Conservation (phyloP, 2,329 filamentous ascomycete species). For the Microdochium paspali region DNA sequence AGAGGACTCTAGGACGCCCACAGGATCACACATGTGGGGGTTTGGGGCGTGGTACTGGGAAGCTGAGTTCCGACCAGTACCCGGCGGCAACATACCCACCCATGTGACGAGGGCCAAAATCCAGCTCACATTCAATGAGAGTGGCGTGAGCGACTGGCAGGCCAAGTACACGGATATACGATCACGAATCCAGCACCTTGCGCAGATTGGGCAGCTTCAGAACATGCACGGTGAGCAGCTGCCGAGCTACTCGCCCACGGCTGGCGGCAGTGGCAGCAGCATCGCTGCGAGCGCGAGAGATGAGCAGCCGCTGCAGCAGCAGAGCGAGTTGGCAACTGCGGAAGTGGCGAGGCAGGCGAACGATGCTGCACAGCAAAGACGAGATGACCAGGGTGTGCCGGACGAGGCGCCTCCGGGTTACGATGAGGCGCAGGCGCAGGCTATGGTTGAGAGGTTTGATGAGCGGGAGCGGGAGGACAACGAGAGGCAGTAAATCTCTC, state of each 20-base stretch:
- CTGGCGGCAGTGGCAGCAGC: slow-evolving; percentile 21
- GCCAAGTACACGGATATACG: slow-evolving; percentile 74
- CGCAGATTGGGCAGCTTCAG: slow-evolving; percentile 54
- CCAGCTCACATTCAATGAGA: slow-evolving; percentile 86
- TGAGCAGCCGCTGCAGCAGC: too few relatives aligned
- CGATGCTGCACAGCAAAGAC: slow-evolving; percentile 13
- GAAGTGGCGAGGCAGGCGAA: slow-evolving; percentile 14
- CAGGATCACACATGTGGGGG: slow-evolving; percentile 64
- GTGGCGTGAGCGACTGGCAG: slow-evolving; percentile 89
- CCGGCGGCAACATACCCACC: slow-evolving; percentile 73
- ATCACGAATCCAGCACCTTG: slow-evolving; percentile 71
- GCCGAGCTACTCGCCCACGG: slow-evolving; percentile 68
- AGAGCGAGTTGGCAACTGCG: slow-evolving; percentile 8
- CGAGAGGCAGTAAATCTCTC: slow-evolving; percentile 50
- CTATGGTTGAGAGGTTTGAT: slow-evolving; percentile 48
- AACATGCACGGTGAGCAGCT: slow-evolving; percentile 76
- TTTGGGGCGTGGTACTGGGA: slow-evolving; percentile 91
- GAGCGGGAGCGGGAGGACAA: slow-evolving; percentile 67
- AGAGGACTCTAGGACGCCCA: slow-evolving; percentile 61
- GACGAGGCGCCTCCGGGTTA: slow-evolving; percentile 83
- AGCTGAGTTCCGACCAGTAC: slow-evolving; percentile 68
- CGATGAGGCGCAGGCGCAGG: slow-evolving; percentile 77
- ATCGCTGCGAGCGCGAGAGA: too few relatives aligned
- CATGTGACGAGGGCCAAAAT: slow-evolving; percentile 66
- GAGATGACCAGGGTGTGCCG: slow-evolving; percentile 31